Percentiles rank a stretch among this genome's conserved stretches.
Conservation (phyloP, 2,329 filamentous ascomycete genomes). For the Ceratocystis albifundus region DNA sequence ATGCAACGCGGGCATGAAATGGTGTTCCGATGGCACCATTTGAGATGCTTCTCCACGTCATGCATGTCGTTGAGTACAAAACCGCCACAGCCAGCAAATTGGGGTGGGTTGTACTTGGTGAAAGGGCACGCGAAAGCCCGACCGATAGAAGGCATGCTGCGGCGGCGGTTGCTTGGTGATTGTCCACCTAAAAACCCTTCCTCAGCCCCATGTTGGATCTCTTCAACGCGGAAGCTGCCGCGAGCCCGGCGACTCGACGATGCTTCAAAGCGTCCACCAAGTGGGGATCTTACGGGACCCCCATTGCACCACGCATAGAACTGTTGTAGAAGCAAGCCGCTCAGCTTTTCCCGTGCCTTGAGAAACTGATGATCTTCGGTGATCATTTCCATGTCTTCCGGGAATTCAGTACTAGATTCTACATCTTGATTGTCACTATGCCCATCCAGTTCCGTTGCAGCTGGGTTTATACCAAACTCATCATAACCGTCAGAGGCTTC, state of each 20-base stretch:
- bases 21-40: conserved; percentile 22
- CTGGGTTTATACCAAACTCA: not conserved
- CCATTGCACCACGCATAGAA: not conserved
- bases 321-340: not conserved
- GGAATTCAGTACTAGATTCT: conserved; percentile 8
- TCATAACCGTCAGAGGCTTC: conserved; percentile 10
- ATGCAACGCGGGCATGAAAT: conserved; percentile 20
- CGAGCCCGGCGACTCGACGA: conserved; percentile 10
- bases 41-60: conserved; percentile 14
- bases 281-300: conserved; percentile 10
- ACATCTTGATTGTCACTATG: conserved; percentile 8
- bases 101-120: conserved; percentile 13
- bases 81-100: conserved; percentile 19
- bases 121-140: conserved; percentile 20
- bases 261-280: not conserved
- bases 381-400: conserved; percentile 16
- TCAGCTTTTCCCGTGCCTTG: conserved; percentile 7
- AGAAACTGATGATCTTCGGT: conserved; percentile 7
- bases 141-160: conserved; percentile 4
- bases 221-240: conserved; percentile 16
- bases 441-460: conserved; percentile 12
- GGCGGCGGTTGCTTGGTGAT: conserved; percentile 11
- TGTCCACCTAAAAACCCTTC: conserved; percentile 4
- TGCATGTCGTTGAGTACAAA: conserved; percentile 18
- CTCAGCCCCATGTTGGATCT: conserved; percentile 5